Evolutionary conservation across 228 moss, liverwort and hornwort species (phyloP).

Genomic region (Sphagnum fallax): DNA sequence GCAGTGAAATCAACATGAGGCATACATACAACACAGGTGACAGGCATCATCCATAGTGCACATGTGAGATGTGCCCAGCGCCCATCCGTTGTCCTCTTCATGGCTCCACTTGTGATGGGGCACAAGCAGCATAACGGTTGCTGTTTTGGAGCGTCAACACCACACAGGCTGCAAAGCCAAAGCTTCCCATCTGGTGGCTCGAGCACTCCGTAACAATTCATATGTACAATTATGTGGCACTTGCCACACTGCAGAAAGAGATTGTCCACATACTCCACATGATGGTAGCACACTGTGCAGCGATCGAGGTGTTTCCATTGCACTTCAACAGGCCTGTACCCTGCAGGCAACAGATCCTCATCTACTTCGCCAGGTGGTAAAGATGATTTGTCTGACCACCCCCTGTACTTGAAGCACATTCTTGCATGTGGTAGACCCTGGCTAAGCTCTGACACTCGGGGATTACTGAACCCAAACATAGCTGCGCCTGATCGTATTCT

Average conservation of each 20-base stretch:
- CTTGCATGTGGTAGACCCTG: constrained; percentile 37
- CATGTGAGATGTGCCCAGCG: constrained; percentile 56
- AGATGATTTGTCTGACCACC: constrained; percentile 36
- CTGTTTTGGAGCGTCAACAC: constrained; percentile 34
- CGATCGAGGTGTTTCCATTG: constrained; percentile 52
- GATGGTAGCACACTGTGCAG: constrained; percentile 50
- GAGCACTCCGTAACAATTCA: constrained; percentile 48
- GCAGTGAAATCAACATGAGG: too few species aligned
- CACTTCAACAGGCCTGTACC: constrained; percentile 39
- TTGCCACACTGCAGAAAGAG: constrained; percentile 53
- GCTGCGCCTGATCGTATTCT: constrained; percentile 47
- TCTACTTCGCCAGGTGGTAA: constrained; percentile 18
- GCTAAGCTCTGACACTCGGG: constrained; percentile 36
- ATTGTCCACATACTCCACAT: constrained; percentile 56
- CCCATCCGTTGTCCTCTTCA: constrained; percentile 58
- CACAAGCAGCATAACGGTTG: constrained; percentile 47
- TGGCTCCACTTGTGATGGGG: constrained; percentile 53
- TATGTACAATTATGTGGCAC: constrained; percentile 52
- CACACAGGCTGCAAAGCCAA: constrained; percentile 58
- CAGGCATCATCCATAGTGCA: constrained; percentile 49
- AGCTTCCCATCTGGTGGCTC: constrained; percentile 43
- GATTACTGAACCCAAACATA: constrained; percentile 47
- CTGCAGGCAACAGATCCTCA: constrained; percentile 47
- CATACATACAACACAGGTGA: not conserved
- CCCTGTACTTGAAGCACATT: constrained; percentile 45